A percentile compares a stretch with the other conserved stretches of the same genome.
phyloP scores from a whole-genome alignment of 305 asterid genomes.

The Fraxinus angustifolia region DNA sequence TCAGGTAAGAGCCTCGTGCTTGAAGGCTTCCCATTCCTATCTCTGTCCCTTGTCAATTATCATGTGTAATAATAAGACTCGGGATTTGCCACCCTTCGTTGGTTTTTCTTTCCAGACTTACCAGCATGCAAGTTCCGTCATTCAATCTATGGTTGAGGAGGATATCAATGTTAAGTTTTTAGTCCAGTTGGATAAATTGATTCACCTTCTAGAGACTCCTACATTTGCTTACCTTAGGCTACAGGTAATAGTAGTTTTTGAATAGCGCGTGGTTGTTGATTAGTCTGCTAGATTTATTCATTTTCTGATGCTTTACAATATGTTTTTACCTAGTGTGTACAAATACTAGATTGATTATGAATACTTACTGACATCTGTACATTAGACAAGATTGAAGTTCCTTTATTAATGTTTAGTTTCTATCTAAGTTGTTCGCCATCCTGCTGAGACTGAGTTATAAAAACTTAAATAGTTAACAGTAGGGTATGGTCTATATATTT shows the following conservation, averaged over 20 bases:
- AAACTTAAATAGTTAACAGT: neutral
- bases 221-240: slow-evolving; percentile 91
- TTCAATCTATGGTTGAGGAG: slow-evolving; percentile 91
- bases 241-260: slow-evolving; percentile 51
- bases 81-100: slow-evolving; percentile 21
- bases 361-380: neutral
- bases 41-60: slow-evolving; percentile 5
- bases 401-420: neutral
- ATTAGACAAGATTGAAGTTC: neutral
- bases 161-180: slow-evolving; percentile 90
- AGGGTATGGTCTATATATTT: neutral
- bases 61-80: slow-evolving; percentile 14
- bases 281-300: neutral
- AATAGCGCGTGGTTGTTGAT: neutral
- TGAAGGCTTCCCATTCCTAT: slow-evolving; percentile 16
- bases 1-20: slow-evolving; percentile 54
- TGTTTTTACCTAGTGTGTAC: neutral
- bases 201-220: slow-evolving; percentile 95
- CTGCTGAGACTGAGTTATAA: neutral
- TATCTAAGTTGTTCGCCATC: neutral
- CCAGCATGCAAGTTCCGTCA: slow-evolving; percentile 91
- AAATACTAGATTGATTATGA: neutral
- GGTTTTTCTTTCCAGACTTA: slow-evolving; percentile 48
- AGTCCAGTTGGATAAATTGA: slow-evolving; percentile 92
- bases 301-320: neutral